Evolutionary conservation across 306 rosid species (phyloP).

Genomic region (Herpetospermum pedunculosum): DNA sequence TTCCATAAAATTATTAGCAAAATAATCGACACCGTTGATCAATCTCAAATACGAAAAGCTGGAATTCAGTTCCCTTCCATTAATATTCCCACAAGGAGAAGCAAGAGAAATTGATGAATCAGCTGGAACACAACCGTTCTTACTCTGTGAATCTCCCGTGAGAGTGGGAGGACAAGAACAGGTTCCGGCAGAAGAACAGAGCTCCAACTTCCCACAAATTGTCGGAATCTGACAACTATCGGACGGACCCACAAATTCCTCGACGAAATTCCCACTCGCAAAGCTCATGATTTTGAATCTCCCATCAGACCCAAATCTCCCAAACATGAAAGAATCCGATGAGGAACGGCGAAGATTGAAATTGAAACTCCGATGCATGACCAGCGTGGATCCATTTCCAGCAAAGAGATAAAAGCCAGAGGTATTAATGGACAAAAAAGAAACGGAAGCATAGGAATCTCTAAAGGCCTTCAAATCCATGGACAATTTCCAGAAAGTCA

Average conservation of each 20-base stretch:
- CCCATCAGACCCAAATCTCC: constrained; percentile 42
- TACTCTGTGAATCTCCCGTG: constrained; percentile 26
- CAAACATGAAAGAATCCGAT: constrained; percentile 32
- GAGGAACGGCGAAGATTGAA: neutral
- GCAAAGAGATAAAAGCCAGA: constrained; percentile 54
- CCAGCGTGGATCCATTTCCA: constrained; percentile 26
- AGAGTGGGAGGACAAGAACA: constrained; percentile 73
- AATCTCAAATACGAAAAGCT: constrained; percentile 37
- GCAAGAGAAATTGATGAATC: constrained; percentile 40
- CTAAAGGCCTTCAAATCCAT: constrained; percentile 27
- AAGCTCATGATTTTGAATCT: constrained; percentile 42
- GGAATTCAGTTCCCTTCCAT: constrained; percentile 19
- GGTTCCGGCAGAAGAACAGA: constrained; percentile 37
- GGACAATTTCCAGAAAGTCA: constrained; percentile 71
- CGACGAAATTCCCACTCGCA: constrained; percentile 23
- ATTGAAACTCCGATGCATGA: constrained; percentile 27
- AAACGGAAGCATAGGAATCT: constrained; percentile 23
- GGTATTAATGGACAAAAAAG: constrained; percentile 40
- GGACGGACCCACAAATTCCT: constrained; percentile 47
- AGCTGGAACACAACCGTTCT: constrained; percentile 61
- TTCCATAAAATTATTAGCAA: constrained; percentile 29
- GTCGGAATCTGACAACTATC: constrained; percentile 48
- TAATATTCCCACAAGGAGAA: constrained; percentile 26
- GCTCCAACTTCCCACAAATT: constrained; percentile 46
- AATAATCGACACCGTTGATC: constrained; percentile 37